Base-by-base conservation (phyloP, 257 asterid genomes). In the Jacaranda copaia region DNA sequence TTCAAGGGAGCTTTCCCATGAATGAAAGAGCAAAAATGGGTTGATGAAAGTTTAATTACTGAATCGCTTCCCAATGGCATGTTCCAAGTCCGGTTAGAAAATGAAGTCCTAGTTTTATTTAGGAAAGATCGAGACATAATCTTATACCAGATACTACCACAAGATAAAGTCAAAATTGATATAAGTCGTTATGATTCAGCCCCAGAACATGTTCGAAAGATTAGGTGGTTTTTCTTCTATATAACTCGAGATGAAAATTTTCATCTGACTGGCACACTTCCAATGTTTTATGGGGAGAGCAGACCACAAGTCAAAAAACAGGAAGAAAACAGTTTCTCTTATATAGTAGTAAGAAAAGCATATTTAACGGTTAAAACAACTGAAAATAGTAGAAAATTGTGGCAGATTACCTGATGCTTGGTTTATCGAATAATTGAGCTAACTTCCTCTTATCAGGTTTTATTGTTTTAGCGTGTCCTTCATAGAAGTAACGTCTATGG, bases 361-460 rank as follows among this genome's bases (percentile, higher is more conserved):
- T 56, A 61, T 20, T 61, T 36, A 65, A 65, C 36, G 42, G 62
- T 32, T 5, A 11, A 57, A 79, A 45, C 70, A 16, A 46, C 13
- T 10, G 35, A 14, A 43, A 36, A 12, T 60, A 12, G n/a, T 35
- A 53, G 52, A 43, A 13, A 74, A 38, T 32, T 51, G 46, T 32
- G 9, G 14, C 57, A 62, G 62, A 15, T 86, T 83, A 95, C 99
- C 97, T 90, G 85, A 93, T 93, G 81, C 65, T 81, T 7, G 97
- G 92, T 53, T 72, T 88, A 81, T 91, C 97, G 80, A 93, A 95
- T 73, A 95, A 77, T 36, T 91, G 91, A 69, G 89, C 98, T 76
- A 95, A 74, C 90, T 88, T 95, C 83, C 98, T 85, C 88, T 96
- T 96, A 79, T 96, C 99, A 0, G 99, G 99, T 59, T 89, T 96